Evolutionary conservation across 495 filamentous ascomycete genomes (phyloP).

Genomic region (Penicillium coprophilum): DNA sequence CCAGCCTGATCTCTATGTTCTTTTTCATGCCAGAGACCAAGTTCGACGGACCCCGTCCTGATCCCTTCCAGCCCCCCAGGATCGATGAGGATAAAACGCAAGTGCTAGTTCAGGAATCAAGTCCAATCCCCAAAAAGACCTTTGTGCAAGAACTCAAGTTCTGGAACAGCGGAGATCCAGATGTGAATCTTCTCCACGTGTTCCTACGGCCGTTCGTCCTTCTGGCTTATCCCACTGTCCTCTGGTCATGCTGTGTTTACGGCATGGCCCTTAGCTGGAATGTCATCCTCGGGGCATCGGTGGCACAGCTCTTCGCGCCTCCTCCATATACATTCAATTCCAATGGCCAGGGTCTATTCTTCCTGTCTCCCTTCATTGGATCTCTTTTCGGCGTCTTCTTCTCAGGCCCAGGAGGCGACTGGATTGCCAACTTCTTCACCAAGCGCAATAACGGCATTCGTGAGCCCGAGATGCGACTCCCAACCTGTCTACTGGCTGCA

Average conservation of each 20-base stretch:
- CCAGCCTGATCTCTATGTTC: conserved; percentile 44
- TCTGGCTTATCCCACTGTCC: conserved; percentile 48
- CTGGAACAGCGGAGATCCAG: conserved; percentile 39
- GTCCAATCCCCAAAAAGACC: conserved; percentile 13
- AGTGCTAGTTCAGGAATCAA: conserved; percentile 3
- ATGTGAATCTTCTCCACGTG: conserved; percentile 43
- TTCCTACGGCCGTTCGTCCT: conserved; percentile 48
- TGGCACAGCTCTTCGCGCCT: conserved; percentile 51
- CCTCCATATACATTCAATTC: conserved; percentile 51
- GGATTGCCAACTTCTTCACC: conserved; percentile 49
- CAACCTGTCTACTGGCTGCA: conserved; percentile 28
- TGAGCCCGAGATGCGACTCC: conserved; percentile 56
- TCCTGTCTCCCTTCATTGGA: conserved; percentile 49
- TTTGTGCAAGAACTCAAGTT: conserved; percentile 40
- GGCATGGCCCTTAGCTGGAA: conserved; percentile 38
- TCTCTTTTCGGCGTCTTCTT: conserved; percentile 48
- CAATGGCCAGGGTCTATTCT: conserved; percentile 49
- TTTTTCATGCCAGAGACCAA: conserved; percentile 56
- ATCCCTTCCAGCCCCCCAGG: conserved; percentile 3
- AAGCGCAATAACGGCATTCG: conserved; percentile 51
- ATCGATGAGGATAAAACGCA: not conserved
- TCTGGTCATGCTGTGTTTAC: conserved; percentile 48
- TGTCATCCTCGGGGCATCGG: conserved; percentile 52
- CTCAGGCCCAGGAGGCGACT: conserved; percentile 50
- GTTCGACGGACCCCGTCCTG: conserved; percentile 27